A percentile compares a stretch with the other conserved stretches of the same genome.
phyloP scores from a whole-genome alignment of 2,329 filamentous ascomycete genomes.

The Plenodomus tracheiphilus region DNA sequence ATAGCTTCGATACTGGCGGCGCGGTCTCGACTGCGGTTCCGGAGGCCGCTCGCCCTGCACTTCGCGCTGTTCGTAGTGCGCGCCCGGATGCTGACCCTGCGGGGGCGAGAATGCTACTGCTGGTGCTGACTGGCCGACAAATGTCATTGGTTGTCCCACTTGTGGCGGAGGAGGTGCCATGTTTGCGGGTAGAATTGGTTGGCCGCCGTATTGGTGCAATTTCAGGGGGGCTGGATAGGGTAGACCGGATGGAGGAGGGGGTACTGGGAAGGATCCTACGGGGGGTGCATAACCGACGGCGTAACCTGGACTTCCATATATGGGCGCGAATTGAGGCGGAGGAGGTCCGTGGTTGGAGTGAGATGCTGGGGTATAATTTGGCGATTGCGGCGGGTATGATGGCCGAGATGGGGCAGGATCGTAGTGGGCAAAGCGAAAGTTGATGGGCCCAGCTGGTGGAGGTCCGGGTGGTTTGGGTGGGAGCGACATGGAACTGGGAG shows the following conservation, averaged over 20 bases:
- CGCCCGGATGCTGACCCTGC: slow-evolving; percentile 18
- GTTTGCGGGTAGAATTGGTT: slow-evolving; percentile 45
- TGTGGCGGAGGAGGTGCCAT: slow-evolving; percentile 40
- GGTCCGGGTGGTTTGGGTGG: slow-evolving; percentile 37
- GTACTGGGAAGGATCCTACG: slow-evolving; percentile 39
- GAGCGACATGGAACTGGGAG: slow-evolving; percentile 23
- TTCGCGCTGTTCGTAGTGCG: slow-evolving; percentile 27
- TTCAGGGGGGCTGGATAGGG: slow-evolving; percentile 40
- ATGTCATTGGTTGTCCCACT: slow-evolving; percentile 15
- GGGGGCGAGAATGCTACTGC: slow-evolving; percentile 23
- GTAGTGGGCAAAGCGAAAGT: slow-evolving; percentile 43
- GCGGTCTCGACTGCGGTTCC: slow-evolving; percentile 30
- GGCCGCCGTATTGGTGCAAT: slow-evolving; percentile 46
- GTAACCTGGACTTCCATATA: slow-evolving; percentile 26
- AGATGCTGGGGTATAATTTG: slow-evolving; percentile 24
- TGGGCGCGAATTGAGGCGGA: slow-evolving; percentile 53
- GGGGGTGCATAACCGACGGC: slow-evolving; percentile 38
- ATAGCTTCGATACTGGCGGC: slow-evolving; percentile 36
- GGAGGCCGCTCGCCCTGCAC: slow-evolving; percentile 16
- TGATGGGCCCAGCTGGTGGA: slow-evolving; percentile 28
- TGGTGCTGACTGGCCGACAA: slow-evolving; percentile 1
- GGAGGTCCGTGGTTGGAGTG: slow-evolving; percentile 22
- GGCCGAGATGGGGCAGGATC: slow-evolving; percentile 34
- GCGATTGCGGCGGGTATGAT: slow-evolving; percentile 26
- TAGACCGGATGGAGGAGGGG: slow-evolving; percentile 29